These are phyloP conservation scores for Fusarium penzigii DNA, from an alignment of 2,329 filamentous ascomycete genomes.

Conservation along the genomic window DNA sequence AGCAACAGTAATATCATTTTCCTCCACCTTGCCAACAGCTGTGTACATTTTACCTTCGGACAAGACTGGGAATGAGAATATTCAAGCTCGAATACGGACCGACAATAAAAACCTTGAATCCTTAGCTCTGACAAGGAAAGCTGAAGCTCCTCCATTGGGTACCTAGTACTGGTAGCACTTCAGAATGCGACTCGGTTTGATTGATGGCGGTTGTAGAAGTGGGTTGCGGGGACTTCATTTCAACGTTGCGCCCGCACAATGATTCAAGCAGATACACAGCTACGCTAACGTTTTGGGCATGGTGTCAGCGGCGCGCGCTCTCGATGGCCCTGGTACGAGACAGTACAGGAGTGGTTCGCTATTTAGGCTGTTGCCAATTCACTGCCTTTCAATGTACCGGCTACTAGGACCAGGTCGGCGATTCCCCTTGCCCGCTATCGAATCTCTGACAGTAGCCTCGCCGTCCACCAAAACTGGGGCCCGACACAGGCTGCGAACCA, in stretches of 20 bases:
- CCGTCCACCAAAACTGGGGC: neutral
- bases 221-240: slow-evolving; percentile 24
- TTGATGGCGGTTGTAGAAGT: slow-evolving; percentile 16
- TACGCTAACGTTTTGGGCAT: slow-evolving; percentile 25
- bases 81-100: no score
- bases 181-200: slow-evolving; percentile 12
- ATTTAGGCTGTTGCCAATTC: slow-evolving; percentile 17
- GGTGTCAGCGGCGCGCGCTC: slow-evolving; percentile 27
- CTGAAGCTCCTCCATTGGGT: neutral
- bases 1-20: no score
- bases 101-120: no score
- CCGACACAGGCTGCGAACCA: neutral
- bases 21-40: neutral
- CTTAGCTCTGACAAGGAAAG: no score
- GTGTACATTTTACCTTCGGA: neutral
- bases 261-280: slow-evolving; percentile 27
- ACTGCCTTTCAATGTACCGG: slow-evolving; percentile 8
- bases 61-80: no score
- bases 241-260: slow-evolving; percentile 28
- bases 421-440: slow-evolving; percentile 11
- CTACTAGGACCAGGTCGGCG: neutral
- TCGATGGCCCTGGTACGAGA: neutral
- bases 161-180: neutral
- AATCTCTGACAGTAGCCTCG: slow-evolving; percentile 3
- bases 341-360: slow-evolving; percentile 14